These are phyloP conservation scores for Yarrowia bubula DNA, from an alignment of 805 yeast species.

Conservation along the genomic window DNA sequence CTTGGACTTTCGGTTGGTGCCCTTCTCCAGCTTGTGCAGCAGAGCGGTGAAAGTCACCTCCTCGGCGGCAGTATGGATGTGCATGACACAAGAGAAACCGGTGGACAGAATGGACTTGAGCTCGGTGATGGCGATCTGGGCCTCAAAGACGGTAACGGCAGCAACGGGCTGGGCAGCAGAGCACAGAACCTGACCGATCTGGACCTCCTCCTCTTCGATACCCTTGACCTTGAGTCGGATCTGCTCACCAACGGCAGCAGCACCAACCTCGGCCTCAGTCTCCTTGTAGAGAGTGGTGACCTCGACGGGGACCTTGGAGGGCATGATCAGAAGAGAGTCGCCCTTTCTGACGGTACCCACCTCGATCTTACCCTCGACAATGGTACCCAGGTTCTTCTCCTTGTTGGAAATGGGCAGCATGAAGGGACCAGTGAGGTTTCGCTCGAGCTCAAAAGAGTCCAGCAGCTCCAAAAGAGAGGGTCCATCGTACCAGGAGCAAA, in stretches of 20 bases:
- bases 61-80: conserved; percentile 96
- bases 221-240: conserved; percentile 91
- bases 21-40: conserved; percentile 91
- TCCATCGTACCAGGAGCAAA: conserved; percentile 92
- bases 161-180: conserved; percentile 85
- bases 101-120: conserved; percentile 89
- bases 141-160: conserved; percentile 87
- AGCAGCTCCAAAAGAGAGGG: conserved; percentile 88
- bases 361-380: conserved; percentile 97
- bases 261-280: conserved; percentile 88
- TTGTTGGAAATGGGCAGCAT: conserved; percentile 95
- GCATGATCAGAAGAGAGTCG: conserved; percentile 79
- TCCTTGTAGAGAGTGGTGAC: conserved; percentile 87
- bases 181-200: conserved; percentile 87
- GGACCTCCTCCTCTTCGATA: conserved; percentile 94
- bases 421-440: conserved; percentile 91
- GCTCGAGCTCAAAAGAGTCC: conserved; percentile 75
- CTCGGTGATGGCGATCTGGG: conserved; percentile 96
- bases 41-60: conserved; percentile 81
- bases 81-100: conserved; percentile 98
- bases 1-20: conserved; percentile 93
- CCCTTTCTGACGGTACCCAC: conserved; percentile 89
- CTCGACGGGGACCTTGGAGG: conserved; percentile 80
- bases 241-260: conserved; percentile 95
- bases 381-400: conserved; percentile 95